Percentiles rank a stretch among this genome's conserved stretches.
These are phyloP conservation scores for Sphaerulina populicola DNA, from an alignment of 2,329 filamentous ascomycete genomes.

Conservation along the genomic window DNA sequence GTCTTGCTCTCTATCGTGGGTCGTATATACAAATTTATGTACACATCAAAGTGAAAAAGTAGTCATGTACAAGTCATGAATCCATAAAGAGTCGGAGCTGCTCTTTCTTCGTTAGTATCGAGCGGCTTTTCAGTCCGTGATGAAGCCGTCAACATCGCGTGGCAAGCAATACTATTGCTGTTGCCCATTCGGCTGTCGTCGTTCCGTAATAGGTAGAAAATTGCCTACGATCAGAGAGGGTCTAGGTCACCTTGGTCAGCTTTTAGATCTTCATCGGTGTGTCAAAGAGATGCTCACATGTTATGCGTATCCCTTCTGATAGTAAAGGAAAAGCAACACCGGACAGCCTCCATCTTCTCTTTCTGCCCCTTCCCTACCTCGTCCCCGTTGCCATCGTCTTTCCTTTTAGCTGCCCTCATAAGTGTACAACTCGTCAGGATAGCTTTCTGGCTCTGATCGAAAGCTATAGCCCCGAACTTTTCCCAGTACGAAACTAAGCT, in stretches of 20 bases:
- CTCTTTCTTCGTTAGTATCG: neutral
- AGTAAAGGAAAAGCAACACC: constrained; percentile 96
- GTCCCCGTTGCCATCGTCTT: neutral
- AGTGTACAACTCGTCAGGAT: constrained; percentile 88
- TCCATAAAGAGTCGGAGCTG: neutral
- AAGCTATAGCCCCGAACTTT: constrained; percentile 95
- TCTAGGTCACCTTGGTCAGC: constrained; percentile 45
- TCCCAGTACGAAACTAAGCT: constrained; percentile 97
- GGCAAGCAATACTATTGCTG: constrained; percentile 13
- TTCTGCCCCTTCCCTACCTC: constrained; percentile 31
- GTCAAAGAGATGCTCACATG: constrained; percentile 58
- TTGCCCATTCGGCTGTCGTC: constrained; percentile 13
- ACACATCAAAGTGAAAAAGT: neutral
- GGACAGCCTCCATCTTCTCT: constrained; percentile 48
- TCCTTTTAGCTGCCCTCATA: constrained; percentile 58
- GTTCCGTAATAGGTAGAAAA: constrained; percentile 67
- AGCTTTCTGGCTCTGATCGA: constrained; percentile 87
- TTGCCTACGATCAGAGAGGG: constrained; percentile 94
- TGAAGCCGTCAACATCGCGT: neutral
- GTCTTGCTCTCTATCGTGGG: too few relatives aligned
- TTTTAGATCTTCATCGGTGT: constrained; percentile 3
- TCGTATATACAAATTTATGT: neutral
- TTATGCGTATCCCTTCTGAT: constrained; percentile 92
- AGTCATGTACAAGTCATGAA: neutral
- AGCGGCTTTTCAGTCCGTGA: neutral